Conservation (phyloP, 2,329 filamentous ascomycete genomes). For the Monosporascus sp. region DNA sequence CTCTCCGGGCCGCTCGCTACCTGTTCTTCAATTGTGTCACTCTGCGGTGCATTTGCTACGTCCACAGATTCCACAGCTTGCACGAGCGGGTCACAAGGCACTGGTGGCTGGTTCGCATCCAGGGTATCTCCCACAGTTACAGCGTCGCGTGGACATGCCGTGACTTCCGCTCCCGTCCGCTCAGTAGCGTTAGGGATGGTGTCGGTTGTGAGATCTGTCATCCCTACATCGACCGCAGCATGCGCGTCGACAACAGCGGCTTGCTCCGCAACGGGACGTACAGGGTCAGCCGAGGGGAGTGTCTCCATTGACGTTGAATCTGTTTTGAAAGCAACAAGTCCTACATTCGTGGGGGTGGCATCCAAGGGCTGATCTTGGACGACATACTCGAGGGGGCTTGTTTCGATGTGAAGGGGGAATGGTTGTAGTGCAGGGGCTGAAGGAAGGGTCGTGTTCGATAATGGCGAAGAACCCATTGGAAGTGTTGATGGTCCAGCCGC, state of each 20-base stretch:
- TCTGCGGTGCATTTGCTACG: not conserved
- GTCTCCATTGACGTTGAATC: not conserved
- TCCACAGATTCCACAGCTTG: not conserved
- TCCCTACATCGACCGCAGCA: conserved; percentile 6
- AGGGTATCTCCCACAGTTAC: not conserved
- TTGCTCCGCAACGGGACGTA: not conserved
- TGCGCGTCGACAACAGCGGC: not conserved
- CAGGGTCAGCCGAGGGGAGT: not conserved
- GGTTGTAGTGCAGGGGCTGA: conserved; percentile 18
- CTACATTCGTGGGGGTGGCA: not conserved
- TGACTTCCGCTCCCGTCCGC: not conserved
- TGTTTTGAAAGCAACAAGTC: not conserved
- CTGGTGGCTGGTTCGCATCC: not conserved
- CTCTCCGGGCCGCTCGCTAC: not conserved
- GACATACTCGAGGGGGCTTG: conserved; percentile 49
- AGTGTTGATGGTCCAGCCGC: conserved; percentile 8
- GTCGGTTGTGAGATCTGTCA: conserved; percentile 6
- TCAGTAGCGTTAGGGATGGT: not conserved
- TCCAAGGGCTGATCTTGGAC: conserved; percentile 36
- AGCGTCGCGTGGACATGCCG: not conserved
- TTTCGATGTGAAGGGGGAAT: conserved; percentile 33
- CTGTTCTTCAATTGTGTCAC: not conserved
- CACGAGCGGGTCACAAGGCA: not conserved
- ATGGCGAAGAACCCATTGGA: conserved; percentile 5
- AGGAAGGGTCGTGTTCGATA: conserved; percentile 26